A percentile compares a stretch with the other conserved stretches of the same genome.
Evolutionary conservation across 805 yeast genomes (phyloP).

Genomic region (Blastobotrys americana): DNA sequence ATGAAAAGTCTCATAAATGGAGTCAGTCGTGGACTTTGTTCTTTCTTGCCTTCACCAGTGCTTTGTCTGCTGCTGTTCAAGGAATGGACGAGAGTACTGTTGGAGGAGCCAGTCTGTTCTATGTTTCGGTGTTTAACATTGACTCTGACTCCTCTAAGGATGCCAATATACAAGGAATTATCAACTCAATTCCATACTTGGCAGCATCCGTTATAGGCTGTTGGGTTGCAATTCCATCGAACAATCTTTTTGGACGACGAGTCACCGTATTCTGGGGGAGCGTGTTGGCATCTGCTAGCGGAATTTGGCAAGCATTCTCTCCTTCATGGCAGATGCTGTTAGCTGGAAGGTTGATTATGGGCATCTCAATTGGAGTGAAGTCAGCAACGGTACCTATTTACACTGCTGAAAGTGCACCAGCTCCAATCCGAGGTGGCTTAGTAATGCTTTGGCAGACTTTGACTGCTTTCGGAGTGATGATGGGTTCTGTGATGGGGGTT

Average conservation of each 20-base stretch:
- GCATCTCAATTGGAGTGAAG: conserved; percentile 42
- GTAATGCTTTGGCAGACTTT: conserved; percentile 62
- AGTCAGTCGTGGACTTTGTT: too few species aligned
- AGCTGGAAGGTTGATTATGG: conserved; percentile 57
- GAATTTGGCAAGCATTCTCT: conserved; percentile 62
- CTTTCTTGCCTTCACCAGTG: too few species aligned
- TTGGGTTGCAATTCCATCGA: conserved; percentile 57
- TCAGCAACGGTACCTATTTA: conserved; percentile 53
- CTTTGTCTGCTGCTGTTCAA: too few species aligned
- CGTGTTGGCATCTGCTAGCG: conserved; percentile 49
- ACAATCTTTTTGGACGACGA: conserved; percentile 52
- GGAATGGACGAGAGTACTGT: conserved; percentile 77
- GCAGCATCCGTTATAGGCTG: conserved; percentile 55
- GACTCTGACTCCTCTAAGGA: conserved; percentile 25
- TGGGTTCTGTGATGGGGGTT: conserved; percentile 66
- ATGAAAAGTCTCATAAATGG: too few species aligned
- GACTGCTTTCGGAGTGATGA: conserved; percentile 57
- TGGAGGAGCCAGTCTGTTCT: conserved; percentile 62
- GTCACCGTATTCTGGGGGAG: conserved; percentile 61
- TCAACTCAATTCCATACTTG: conserved; percentile 65
- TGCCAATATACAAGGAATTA: conserved; percentile 48
- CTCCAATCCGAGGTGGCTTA: conserved; percentile 64
- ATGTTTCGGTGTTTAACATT: conserved; percentile 50
- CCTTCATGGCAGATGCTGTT: conserved; percentile 58
- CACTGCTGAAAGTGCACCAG: conserved; percentile 72